Evolutionary conservation across 2,329 filamentous ascomycete genomes (phyloP).

Genomic region (Fonsecaea erecta): DNA sequence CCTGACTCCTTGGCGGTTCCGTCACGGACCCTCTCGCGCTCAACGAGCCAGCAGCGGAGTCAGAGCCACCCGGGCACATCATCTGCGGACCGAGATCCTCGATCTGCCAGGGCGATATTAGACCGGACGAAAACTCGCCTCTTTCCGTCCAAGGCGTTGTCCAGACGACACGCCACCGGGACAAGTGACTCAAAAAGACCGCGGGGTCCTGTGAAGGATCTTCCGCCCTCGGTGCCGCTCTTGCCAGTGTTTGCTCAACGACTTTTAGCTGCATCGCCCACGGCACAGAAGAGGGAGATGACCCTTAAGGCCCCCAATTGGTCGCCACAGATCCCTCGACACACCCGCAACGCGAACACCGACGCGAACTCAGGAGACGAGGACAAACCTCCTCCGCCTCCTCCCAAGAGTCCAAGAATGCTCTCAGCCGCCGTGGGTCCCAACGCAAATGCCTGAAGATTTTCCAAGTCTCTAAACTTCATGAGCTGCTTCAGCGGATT

Average conservation of each 20-base stretch:
- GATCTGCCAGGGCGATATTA: neutral
- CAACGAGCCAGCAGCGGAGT: neutral
- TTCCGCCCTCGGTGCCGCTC: neutral
- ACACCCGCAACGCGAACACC: neutral
- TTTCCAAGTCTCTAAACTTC: neutral
- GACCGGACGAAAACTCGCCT: neutral
- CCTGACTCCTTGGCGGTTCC: neutral
- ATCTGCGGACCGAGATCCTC: neutral
- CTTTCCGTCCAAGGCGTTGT: no score
- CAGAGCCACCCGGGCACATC: neutral
- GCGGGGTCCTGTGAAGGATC: neutral
- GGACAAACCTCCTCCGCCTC: neutral
- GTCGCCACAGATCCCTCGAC: neutral
- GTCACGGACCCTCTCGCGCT: neutral
- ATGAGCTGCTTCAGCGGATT: neutral
- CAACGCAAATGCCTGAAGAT: neutral
- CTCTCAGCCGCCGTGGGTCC: neutral
- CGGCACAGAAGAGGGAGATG: neutral
- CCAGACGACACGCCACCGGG: no score
- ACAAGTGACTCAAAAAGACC: no score
- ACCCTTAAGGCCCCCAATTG: neutral
- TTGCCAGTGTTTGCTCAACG: neutral
- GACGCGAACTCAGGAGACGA: neutral
- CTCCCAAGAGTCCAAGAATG: conserved; percentile 1
- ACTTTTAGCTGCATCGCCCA: neutral